Evolutionary conservation across 1,284 basidiomycete genomes (phyloP).

Genomic region (Volvariella surrecta): DNA sequence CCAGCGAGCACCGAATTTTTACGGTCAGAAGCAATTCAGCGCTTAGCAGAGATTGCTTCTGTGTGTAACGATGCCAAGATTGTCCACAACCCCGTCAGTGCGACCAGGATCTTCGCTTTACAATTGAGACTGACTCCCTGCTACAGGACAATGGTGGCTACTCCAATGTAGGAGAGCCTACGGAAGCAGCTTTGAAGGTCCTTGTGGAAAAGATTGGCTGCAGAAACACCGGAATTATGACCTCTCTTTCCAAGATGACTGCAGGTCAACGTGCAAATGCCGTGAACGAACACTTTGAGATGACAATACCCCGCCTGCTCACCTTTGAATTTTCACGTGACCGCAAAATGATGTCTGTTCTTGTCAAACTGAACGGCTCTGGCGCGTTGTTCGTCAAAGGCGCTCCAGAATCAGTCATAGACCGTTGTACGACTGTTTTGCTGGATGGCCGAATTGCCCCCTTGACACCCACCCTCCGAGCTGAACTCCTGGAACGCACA

Average conservation of each 20-base stretch:
- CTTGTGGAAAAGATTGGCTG: conserved; percentile 86
- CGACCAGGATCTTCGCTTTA: not conserved
- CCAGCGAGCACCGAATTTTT: conserved; percentile 43
- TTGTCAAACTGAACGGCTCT: conserved; percentile 55
- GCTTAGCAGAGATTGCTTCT: conserved; percentile 83
- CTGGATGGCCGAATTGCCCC: conserved; percentile 60
- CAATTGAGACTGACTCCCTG: conserved; percentile 8
- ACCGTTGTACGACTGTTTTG: conserved; percentile 74
- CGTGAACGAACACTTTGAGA: conserved; percentile 79
- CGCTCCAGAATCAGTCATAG: conserved; percentile 91
- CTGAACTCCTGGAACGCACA: conserved; percentile 59
- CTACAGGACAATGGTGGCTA: conserved; percentile 73
- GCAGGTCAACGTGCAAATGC: conserved; percentile 66
- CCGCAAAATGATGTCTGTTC: conserved; percentile 98
- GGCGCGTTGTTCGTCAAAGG: conserved; percentile 87
- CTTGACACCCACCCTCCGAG: conserved; percentile 54
- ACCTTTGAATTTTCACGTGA: conserved; percentile 98
- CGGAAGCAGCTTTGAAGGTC: conserved; percentile 90
- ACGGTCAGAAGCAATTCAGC: conserved; percentile 66
- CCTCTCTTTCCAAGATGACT: conserved; percentile 51
- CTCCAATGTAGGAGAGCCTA: conserved; percentile 90
- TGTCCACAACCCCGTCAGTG: conserved; percentile 68
- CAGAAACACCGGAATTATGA: conserved; percentile 40
- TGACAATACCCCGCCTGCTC: conserved; percentile 67
- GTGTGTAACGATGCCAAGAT: conserved; percentile 91